These are phyloP conservation scores for Glebionis coronaria DNA, from an alignment of 129 eudicot genomes.

Conservation along the genomic window DNA sequence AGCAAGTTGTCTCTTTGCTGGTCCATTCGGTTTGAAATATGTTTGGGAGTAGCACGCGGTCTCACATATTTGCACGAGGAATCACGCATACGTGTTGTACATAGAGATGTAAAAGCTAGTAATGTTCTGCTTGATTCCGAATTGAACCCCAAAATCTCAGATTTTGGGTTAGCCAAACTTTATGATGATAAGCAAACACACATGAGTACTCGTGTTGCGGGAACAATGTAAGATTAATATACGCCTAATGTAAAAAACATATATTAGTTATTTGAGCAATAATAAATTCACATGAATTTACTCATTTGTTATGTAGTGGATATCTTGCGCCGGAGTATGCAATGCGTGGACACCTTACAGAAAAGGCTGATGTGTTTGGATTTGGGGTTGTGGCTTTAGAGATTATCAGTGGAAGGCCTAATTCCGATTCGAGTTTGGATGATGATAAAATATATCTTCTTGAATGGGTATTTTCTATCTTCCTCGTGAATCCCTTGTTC, in stretches of 20 bases:
- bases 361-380: slow-evolving; percentile 84
- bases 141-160: slow-evolving; percentile 75
- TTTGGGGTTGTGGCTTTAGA: slow-evolving; percentile 94
- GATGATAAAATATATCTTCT: slow-evolving; percentile 64
- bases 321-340: slow-evolving; percentile 96
- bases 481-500: background rate
- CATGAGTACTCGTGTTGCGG: slow-evolving; percentile 90
- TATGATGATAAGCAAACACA: slow-evolving; percentile 86
- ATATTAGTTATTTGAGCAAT: background rate
- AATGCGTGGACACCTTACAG: slow-evolving; percentile 91
- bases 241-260: background rate
- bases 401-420: slow-evolving; percentile 70
- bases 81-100: slow-evolving; percentile 66
- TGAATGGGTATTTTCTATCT: slow-evolving; percentile 52
- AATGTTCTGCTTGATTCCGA: slow-evolving; percentile 79
- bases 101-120: slow-evolving; percentile 89
- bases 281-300: slow-evolving; percentile 1
- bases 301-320: slow-evolving; percentile 43
- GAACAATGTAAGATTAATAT: slow-evolving; percentile 61
- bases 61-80: slow-evolving; percentile 83
- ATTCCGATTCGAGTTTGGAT: slow-evolving; percentile 58
- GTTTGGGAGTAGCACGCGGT: slow-evolving; percentile 81
- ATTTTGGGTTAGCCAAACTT: slow-evolving; percentile 87
- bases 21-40: slow-evolving; percentile 71
- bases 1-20: slow-evolving; percentile 53